Percentiles rank a stretch among this genome's conserved stretches.
Evolutionary conservation across 2,329 filamentous ascomycete genomes (phyloP).

Genomic region (Monosporascus sp.): DNA sequence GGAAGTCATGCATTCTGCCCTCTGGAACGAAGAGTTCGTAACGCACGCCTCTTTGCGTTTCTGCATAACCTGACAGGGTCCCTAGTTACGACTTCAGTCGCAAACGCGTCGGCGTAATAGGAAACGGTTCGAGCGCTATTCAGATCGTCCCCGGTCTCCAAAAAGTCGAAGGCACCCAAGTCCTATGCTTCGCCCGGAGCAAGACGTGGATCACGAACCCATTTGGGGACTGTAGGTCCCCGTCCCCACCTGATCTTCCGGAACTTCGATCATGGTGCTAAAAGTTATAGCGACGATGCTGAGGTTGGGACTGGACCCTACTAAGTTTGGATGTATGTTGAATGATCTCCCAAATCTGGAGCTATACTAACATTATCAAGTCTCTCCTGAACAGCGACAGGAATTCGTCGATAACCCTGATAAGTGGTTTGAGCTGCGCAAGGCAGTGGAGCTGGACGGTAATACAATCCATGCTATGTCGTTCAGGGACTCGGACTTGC

Average conservation of each 20-base stretch:
- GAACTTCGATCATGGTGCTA: not conserved
- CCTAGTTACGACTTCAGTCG: slow-evolving; percentile 39
- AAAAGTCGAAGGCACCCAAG: slow-evolving; percentile 32
- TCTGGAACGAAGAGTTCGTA: slow-evolving; percentile 35
- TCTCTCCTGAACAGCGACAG: slow-evolving; percentile 32
- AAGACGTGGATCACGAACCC: slow-evolving; percentile 44
- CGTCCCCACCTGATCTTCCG: not conserved
- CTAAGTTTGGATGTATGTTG: slow-evolving; percentile 31
- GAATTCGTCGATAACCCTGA: slow-evolving; percentile 32
- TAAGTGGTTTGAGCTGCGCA: slow-evolving; percentile 35
- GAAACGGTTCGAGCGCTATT: slow-evolving; percentile 47
- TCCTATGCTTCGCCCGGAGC: slow-evolving; percentile 43
- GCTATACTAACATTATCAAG: slow-evolving; percentile 14
- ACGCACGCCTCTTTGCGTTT: too few relatives aligned
- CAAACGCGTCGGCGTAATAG: slow-evolving; percentile 45
- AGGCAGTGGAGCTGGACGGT: slow-evolving; percentile 36
- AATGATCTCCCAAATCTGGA: too few relatives aligned
- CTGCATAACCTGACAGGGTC: not conserved
- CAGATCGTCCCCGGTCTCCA: slow-evolving; percentile 47
- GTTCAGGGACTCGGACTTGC: slow-evolving; percentile 31
- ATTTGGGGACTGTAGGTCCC: slow-evolving; percentile 34
- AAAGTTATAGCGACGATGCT: slow-evolving; percentile 29
- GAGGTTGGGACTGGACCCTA: slow-evolving; percentile 35
- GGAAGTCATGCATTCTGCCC: slow-evolving; percentile 39
- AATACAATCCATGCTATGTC: slow-evolving; percentile 37